phyloP scores from a whole-genome alignment of 2,329 filamentous ascomycete genomes.

The Cordyceps farinosa region DNA sequence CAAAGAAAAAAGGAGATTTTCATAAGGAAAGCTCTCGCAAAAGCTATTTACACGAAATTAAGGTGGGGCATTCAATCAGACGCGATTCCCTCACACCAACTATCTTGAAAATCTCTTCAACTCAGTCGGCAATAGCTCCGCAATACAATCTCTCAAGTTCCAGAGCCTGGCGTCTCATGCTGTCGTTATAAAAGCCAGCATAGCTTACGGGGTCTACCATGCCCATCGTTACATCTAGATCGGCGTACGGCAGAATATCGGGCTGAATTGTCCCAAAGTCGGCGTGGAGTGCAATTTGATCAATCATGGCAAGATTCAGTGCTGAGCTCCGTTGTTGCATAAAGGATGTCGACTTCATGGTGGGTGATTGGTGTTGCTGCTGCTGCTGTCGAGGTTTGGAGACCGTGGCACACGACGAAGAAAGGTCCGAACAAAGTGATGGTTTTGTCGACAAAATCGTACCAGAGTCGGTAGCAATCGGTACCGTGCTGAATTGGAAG shows the following conservation, averaged over 20 bases:
- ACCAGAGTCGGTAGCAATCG: conserved; percentile 31
- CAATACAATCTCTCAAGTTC: not conserved
- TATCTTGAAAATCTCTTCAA: no score
- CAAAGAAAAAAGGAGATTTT: no score
- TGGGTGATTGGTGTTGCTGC: not conserved
- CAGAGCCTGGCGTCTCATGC: conserved; percentile 38
- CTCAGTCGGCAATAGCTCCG: no score
- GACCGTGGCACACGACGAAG: conserved; percentile 29
- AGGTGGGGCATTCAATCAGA: no score
- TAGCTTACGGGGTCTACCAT: conserved; percentile 59
- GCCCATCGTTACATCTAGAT: conserved; percentile 55
- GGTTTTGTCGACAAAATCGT: conserved; percentile 36
- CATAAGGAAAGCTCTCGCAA: no score
- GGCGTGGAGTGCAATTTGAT: conserved; percentile 48
- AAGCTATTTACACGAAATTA: no score
- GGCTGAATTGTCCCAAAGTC: conserved; percentile 55
- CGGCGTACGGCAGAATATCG: conserved; percentile 49
- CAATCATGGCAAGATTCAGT: conserved; percentile 44
- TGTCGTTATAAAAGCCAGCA: conserved; percentile 47
- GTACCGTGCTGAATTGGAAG: conserved; percentile 35
- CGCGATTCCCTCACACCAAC: no score
- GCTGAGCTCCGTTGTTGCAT: conserved; percentile 41
- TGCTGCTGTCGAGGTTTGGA: conserved; percentile 25
- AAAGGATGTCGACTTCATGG: conserved; percentile 36
- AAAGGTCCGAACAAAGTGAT: conserved; percentile 32